Conservation (phyloP, 2,329 filamentous ascomycete species). For the Pleurostoma richardsiae region DNA sequence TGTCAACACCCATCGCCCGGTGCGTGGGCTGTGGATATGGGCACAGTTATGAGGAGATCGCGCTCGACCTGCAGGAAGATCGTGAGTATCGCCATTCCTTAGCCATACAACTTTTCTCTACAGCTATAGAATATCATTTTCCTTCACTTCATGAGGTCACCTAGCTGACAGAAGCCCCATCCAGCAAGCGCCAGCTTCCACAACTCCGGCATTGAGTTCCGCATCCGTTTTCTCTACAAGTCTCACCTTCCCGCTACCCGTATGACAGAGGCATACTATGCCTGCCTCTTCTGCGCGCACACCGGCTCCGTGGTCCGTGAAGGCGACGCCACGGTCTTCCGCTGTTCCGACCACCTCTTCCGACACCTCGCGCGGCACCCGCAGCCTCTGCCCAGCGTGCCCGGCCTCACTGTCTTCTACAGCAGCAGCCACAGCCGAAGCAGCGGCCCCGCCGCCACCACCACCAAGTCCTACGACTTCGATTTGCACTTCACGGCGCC, state of each 20-base stretch:
- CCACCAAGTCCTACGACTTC: conserved; percentile 10
- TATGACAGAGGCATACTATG: conserved; percentile 26
- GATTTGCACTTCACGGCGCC: conserved; percentile 23
- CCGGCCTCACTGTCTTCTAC: conserved; percentile 31
- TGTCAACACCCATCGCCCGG: conserved; percentile 2
- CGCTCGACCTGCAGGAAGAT: background rate
- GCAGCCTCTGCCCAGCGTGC: conserved; percentile 29
- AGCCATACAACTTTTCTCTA: too few species aligned
- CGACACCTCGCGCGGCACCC: conserved; percentile 32
- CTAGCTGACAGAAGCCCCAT: too few species aligned
- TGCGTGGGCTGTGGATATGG: conserved; percentile 11
- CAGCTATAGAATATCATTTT: too few species aligned
- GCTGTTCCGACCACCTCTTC: conserved; percentile 27
- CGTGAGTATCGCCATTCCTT: too few species aligned
- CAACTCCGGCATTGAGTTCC: conserved; percentile 24
- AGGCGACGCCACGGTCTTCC: conserved; percentile 36
- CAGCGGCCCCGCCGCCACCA: conserved; percentile 1
- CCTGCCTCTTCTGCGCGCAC: conserved; percentile 32
- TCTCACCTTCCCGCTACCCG: conserved; percentile 28
- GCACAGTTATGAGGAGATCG: conserved; percentile 6
- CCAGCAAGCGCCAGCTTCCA: too few species aligned
- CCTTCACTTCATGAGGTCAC: too few species aligned
- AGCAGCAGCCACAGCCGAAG: conserved; percentile 10
- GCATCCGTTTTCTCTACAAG: conserved; percentile 35
- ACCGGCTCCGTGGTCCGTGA: conserved; percentile 25